phyloP scores from a whole-genome alignment of 805 yeast genomes.

The Candida succiphila region DNA sequence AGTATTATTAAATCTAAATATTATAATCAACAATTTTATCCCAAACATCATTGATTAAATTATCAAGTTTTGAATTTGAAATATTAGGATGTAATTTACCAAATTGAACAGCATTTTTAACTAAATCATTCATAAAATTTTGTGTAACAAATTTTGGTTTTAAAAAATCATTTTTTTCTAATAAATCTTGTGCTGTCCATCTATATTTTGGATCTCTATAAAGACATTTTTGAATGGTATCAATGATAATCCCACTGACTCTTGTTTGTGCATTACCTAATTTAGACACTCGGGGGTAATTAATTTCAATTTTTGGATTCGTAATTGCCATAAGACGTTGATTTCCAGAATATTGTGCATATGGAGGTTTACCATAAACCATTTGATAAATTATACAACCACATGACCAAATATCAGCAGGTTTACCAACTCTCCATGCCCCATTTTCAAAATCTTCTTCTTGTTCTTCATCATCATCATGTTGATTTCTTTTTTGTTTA shows the following conservation, averaged over 20 bases:
- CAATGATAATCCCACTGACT: conserved; percentile 36
- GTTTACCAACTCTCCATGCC: conserved; percentile 78
- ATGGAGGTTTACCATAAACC: conserved; percentile 91
- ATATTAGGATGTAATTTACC: conserved; percentile 38
- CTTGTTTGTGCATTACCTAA: conserved; percentile 1
- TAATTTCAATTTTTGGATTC: conserved; percentile 68
- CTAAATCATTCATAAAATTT: conserved; percentile 56
- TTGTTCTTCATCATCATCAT: conserved; percentile 14
- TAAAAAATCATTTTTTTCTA: conserved; percentile 50
- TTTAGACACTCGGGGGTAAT: conserved; percentile 39
- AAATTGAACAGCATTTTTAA: conserved; percentile 66
- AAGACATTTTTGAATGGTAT: conserved; percentile 64
- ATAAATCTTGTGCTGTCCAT: conserved; percentile 51
- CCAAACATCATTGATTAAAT: conserved; percentile 50
- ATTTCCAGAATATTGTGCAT: conserved; percentile 66
- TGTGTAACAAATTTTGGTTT: conserved; percentile 67
- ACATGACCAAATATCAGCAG: conserved; percentile 97
- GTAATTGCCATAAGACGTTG: conserved; percentile 77
- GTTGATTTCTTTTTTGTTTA: no score
- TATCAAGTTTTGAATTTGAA: conserved; percentile 28
- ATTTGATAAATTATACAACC: conserved; percentile 94
- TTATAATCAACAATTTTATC: conserved; percentile 18
- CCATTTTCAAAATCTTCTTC: conserved; percentile 17
- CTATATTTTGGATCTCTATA: conserved; percentile 60
- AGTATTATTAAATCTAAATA: background rate